Evolutionary conservation across 257 asterid species (phyloP).

Genomic region (Nicotiana attenuata): DNA sequence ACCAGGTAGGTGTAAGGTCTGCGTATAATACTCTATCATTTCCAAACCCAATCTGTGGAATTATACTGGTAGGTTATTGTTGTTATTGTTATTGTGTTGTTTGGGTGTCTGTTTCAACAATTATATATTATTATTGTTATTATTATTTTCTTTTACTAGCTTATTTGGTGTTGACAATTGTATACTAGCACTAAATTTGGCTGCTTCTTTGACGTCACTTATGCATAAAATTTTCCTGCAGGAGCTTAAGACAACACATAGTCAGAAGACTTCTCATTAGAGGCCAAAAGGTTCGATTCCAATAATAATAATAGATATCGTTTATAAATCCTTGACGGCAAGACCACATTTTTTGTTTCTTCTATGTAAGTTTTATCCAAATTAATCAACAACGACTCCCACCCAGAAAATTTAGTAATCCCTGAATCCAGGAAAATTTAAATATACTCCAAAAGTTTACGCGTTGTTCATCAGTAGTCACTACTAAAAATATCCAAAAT

Average conservation of each 20-base stretch:
- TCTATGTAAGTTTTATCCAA: background rate
- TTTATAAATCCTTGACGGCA: background rate
- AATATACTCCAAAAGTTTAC: background rate
- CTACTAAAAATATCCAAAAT: no score
- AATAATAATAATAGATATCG: background rate
- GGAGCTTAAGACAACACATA: background rate
- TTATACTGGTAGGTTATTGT: no score
- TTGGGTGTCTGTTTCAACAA: no score
- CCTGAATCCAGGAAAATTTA: background rate
- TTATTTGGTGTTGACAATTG: background rate
- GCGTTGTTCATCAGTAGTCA: background rate
- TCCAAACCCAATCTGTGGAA: no score
- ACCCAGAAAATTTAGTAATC: background rate
- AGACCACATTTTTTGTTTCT: background rate
- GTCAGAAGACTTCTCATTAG: background rate
- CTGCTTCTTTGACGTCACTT: background rate
- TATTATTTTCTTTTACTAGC: background rate
- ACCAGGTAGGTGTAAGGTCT: no score
- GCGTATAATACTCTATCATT: no score
- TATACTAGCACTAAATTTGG: background rate
- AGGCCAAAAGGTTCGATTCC: background rate
- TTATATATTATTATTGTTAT: no score
- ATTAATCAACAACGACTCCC: background rate
- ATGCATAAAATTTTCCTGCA: background rate
- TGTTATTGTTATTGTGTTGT: no score